A percentile compares a stretch with the other conserved stretches of the same genome.
phyloP scores from a whole-genome alignment of 2,329 filamentous ascomycete genomes.

The Lasiodiplodia sp. region DNA sequence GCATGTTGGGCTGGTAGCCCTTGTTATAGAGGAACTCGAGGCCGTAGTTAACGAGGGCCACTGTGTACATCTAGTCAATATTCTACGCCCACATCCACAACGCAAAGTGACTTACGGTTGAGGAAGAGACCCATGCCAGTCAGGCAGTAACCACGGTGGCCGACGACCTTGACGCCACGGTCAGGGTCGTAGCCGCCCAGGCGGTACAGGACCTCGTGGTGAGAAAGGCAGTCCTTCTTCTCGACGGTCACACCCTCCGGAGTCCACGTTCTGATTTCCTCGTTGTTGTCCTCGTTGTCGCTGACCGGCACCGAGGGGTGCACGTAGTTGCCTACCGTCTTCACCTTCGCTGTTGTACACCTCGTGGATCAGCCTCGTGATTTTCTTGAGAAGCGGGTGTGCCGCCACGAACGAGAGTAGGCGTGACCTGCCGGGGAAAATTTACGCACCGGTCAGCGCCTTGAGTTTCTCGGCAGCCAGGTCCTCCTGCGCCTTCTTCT shows the following conservation, averaged over 20 bases:
- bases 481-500: conserved; percentile 82
- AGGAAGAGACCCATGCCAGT: conserved; percentile 88
- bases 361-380: background rate
- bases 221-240: conserved; percentile 81
- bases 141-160: conserved; percentile 92
- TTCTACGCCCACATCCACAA: background rate
- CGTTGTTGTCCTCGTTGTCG: conserved; percentile 89
- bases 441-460: conserved; percentile 62
- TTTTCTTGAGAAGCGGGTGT: background rate
- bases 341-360: conserved; percentile 67
- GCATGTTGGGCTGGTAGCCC: conserved; percentile 76
- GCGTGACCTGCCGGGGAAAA: background rate
- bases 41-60: conserved; percentile 94
- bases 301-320: conserved; percentile 85
- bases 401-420: background rate
- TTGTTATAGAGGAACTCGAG: conserved; percentile 84
- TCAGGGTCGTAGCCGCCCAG: conserved; percentile 93
- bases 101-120: conserved; percentile 55
- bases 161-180: conserved; percentile 88
- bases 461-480: conserved; percentile 77
- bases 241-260: conserved; percentile 77
- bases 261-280: conserved; percentile 76
- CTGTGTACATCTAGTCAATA: conserved; percentile 1
- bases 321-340: conserved; percentile 88
- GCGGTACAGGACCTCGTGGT: conserved; percentile 90